Base-by-base conservation (phyloP, 345 rosid genomes). In the Alliaria petiolata region DNA sequence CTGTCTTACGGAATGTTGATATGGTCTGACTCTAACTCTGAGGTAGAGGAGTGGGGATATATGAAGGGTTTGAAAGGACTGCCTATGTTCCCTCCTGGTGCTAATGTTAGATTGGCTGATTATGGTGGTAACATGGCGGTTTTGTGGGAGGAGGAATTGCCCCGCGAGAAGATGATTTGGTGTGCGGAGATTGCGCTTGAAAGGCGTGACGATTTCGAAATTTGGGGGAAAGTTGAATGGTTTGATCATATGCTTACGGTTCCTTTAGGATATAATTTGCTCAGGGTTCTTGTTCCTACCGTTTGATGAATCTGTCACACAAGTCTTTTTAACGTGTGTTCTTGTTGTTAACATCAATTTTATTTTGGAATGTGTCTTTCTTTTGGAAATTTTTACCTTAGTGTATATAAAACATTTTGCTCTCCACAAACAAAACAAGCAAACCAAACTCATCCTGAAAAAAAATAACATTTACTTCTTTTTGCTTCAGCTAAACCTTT, bases 391-490 rank as follows among this genome's bases (percentile, higher is more conserved):
- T n/a, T n/a, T n/a, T n/a, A n/a, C n/a, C n/a, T n/a, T n/a, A n/a
- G n/a, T n/a, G n/a, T n/a, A n/a, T n/a, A n/a, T n/a, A n/a, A n/a
- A n/a, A n/a, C n/a, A n/a, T n/a, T n/a, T n/a, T n/a, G n/a, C n/a
- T n/a, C n/a, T n/a, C n/a, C n/a, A n/a, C n/a, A n/a, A 68, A 55
- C 60, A 38, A 50, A 66, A 51, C 39, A 69, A 67, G 25, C 51
- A 51, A 66, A 39, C 17, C 26, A 5, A 54, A 16, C 15, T 12
- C 43, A 53, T 8, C 55, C 31, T 28, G 14, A 36, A 39, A 30
- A 34, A 50, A 49, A 8, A n/a, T n/a, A 62, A 49, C 26, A 73
- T 65, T 65, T 72, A 72, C 65, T 65, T 53, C 1, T 11, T 31
- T 36, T 50, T 39, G 35, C 52, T 71, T 62, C 62, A 61, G 31